A percentile compares a stretch with the other conserved stretches of the same genome.
Evolutionary conservation across 441 rosid genomes (phyloP).

Genomic region (Hura crepitans): DNA sequence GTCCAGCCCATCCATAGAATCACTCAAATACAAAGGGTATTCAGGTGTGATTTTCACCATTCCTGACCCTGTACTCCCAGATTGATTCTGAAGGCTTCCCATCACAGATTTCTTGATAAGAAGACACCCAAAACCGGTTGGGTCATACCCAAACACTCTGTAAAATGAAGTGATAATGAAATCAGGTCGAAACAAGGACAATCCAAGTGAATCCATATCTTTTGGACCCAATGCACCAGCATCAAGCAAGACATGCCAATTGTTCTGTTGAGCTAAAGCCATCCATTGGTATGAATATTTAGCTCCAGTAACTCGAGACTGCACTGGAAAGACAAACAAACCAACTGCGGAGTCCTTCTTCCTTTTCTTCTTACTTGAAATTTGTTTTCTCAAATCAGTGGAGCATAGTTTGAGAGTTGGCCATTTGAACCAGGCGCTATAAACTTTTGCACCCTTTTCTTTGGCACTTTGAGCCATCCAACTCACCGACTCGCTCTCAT

Average conservation of each 20-base stretch:
- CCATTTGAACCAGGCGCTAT: slow-evolving; percentile 94
- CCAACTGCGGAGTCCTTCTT: slow-evolving; percentile 92
- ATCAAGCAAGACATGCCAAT: slow-evolving; percentile 96
- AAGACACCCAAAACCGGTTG: slow-evolving; percentile 95
- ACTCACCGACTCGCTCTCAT: slow-evolving; percentile 88
- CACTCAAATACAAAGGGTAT: slow-evolving; percentile 80
- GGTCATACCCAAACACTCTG: slow-evolving; percentile 86
- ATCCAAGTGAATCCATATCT: slow-evolving; percentile 94
- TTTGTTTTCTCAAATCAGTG: slow-evolving; percentile 82
- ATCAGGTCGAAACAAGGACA: slow-evolving; percentile 92
- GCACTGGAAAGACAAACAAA: slow-evolving; percentile 93
- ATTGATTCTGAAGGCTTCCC: slow-evolving; percentile 87
- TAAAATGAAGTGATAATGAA: slow-evolving; percentile 89
- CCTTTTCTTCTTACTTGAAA: slow-evolving; percentile 72
- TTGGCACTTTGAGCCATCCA: slow-evolving; percentile 95
- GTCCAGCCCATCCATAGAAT: slow-evolving; percentile 82
- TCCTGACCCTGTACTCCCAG: slow-evolving; percentile 90
- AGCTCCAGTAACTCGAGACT: slow-evolving; percentile 87
- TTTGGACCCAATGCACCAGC: slow-evolving; percentile 97
- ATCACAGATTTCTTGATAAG: slow-evolving; percentile 90
- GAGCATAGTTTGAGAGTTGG: slow-evolving; percentile 94
- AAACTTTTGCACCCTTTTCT: slow-evolving; percentile 84
- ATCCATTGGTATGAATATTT: slow-evolving; percentile 98
- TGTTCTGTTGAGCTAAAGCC: slow-evolving; percentile 95
- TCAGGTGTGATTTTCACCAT: slow-evolving; percentile 95